Conservation (phyloP, 306 rosid species). For the Quercus cerris region DNA sequence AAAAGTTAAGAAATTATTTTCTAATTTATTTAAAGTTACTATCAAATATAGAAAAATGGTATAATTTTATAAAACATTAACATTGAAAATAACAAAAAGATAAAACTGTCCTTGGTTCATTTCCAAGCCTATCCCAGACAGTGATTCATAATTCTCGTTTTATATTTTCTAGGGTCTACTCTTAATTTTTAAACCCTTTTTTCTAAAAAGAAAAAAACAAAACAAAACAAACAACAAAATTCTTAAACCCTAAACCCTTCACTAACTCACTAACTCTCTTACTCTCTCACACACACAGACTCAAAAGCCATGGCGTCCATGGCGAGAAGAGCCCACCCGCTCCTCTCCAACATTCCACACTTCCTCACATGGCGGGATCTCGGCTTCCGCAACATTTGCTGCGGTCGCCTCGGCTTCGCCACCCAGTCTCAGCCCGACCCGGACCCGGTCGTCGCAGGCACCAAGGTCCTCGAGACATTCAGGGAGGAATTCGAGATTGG, state of each 20-base stretch:
- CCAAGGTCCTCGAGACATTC: conserved; percentile 58
- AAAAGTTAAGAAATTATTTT: too few relatives aligned
- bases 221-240: not conserved
- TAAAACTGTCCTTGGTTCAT: too few relatives aligned
- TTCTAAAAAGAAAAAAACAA: too few relatives aligned
- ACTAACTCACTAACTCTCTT: not conserved
- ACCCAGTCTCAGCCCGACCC: conserved; percentile 41
- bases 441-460: conserved; percentile 30
- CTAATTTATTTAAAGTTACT: too few relatives aligned
- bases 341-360: conserved; percentile 42
- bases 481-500: conserved; percentile 86
- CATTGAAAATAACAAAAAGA: too few relatives aligned
- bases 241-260: conserved; percentile 40
- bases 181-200: conserved; percentile 28
- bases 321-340: conserved; percentile 48
- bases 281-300: not conserved
- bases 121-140: too few relatives aligned
- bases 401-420: conserved; percentile 59
- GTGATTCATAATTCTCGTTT: too few relatives aligned
- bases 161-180: too few relatives aligned
- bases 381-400: conserved; percentile 52
- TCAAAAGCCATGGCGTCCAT: conserved; percentile 38
- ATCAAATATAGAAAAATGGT: fast-evolving
- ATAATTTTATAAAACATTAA: too few relatives aligned
- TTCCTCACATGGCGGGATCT: conserved; percentile 48